Percentiles rank a stretch among this genome's conserved stretches.
These are phyloP conservation scores for Pichia membranifaciens DNA, from an alignment of 805 yeast genomes.

Conservation along the genomic window DNA sequence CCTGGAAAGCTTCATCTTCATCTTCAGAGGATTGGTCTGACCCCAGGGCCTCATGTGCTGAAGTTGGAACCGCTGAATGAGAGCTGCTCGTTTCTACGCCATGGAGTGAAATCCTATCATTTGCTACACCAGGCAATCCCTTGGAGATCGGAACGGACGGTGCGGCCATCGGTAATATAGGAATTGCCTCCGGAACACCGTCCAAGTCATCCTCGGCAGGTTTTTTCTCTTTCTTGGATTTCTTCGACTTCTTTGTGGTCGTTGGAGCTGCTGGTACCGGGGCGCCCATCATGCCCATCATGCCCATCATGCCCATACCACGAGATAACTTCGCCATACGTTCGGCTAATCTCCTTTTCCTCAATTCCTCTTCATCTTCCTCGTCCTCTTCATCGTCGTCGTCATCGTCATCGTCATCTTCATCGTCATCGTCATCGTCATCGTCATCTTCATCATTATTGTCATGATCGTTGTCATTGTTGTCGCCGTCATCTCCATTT, in stretches of 20 bases:
- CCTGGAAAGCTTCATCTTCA: constrained; percentile 2
- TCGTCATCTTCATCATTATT: constrained; percentile 24
- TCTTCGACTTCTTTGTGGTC: constrained; percentile 23
- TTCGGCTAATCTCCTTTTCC: constrained; percentile 72
- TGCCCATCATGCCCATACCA: constrained; percentile 72
- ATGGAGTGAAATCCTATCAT: too few relatives aligned
- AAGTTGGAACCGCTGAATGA: not conserved
- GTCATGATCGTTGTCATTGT: constrained; percentile 12
- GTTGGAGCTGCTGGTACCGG: constrained; percentile 23
- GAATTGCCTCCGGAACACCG: constrained; percentile 36
- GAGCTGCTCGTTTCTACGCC: too few relatives aligned
- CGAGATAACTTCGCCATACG: constrained; percentile 97
- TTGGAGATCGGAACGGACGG: constrained; percentile 29
- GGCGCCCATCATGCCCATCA: constrained; percentile 48
- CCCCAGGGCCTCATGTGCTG: not conserved
- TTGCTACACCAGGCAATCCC: too few relatives aligned
- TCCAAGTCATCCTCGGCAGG: constrained; percentile 15
- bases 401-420: constrained; percentile 42
- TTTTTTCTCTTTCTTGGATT: constrained; percentile 19
- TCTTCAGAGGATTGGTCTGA: not conserved
- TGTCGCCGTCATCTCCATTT: constrained; percentile 14
- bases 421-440: constrained; percentile 30
- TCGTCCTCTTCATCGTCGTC: constrained; percentile 51
- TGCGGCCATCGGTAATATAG: constrained; percentile 48
- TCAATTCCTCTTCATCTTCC: constrained; percentile 70